phyloP scores from a whole-genome alignment of 495 filamentous ascomycete species.

The Talaromyces nanjingensis region DNA sequence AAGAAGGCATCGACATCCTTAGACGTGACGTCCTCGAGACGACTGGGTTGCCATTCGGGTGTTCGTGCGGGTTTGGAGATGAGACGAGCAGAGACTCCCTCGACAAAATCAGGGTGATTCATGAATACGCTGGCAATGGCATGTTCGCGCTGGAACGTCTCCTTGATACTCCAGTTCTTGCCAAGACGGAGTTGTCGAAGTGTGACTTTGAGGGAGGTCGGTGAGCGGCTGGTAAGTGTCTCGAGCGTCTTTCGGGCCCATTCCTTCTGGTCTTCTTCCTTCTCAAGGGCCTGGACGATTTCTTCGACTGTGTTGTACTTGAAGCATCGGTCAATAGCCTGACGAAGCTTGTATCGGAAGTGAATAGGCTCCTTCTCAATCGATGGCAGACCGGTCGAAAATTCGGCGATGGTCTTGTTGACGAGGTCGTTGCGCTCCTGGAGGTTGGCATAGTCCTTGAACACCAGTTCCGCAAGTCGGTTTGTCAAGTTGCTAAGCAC shows the following conservation, averaged over 20 bases:
- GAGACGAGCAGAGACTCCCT: constrained; percentile 73
- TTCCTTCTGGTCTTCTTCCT: constrained; percentile 44
- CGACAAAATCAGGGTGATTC: constrained; percentile 76
- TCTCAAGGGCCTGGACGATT: constrained; percentile 60
- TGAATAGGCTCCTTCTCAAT: constrained; percentile 55
- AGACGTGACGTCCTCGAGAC: constrained; percentile 51
- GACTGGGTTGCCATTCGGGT: constrained; percentile 65
- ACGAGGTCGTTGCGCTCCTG: constrained; percentile 59
- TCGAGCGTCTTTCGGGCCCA: constrained; percentile 74
- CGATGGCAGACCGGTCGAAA: constrained; percentile 66
- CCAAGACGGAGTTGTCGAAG: constrained; percentile 74
- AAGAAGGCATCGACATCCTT: constrained; percentile 56
- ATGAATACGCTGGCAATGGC: constrained; percentile 78
- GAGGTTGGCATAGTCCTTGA: constrained; percentile 63
- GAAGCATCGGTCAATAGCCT: constrained; percentile 83
- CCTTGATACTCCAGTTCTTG: constrained; percentile 62
- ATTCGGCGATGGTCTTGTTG: constrained; percentile 83
- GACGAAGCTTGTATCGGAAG: constrained; percentile 57
- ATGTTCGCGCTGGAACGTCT: constrained; percentile 80
- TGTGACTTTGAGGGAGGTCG: constrained; percentile 76
- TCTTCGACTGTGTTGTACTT: constrained; percentile 54
- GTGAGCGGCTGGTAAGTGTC: constrained; percentile 67
- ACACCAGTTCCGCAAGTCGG: constrained; percentile 81
- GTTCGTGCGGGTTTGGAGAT: constrained; percentile 54
- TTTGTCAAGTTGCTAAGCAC: constrained; percentile 70